Evolutionary conservation across 176 grass and related monocot species (phyloP).

Genomic region (Echinochloa phyllopogon): DNA sequence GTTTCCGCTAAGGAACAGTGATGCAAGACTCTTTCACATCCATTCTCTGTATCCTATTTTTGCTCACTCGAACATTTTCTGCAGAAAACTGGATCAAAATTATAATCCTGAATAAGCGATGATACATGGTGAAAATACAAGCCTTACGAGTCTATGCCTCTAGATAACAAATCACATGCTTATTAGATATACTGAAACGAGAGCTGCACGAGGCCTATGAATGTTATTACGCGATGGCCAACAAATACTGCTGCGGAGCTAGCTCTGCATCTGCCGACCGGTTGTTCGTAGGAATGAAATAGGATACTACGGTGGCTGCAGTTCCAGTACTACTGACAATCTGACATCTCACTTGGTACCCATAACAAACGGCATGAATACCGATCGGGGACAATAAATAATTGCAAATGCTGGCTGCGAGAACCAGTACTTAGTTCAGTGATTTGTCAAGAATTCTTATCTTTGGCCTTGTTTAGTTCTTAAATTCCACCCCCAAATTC

Average conservation of each 20-base stretch:
- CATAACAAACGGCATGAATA: conserved; percentile 29
- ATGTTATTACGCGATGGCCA: neutral
- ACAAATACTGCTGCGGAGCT: neutral
- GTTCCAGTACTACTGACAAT: neutral
- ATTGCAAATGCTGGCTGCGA: neutral
- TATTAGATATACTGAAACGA: too few species aligned
- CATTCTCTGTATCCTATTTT: neutral
- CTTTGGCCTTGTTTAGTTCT: too few species aligned
- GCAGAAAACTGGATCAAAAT: neutral
- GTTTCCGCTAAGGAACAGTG: neutral
- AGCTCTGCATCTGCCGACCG: neutral
- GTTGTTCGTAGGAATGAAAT: neutral
- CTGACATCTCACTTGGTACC: neutral
- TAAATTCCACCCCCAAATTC: too few species aligned
- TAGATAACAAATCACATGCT: too few species aligned
- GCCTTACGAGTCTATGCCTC: neutral
- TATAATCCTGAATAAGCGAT: neutral
- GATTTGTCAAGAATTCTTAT: neutral
- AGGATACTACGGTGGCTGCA: neutral
- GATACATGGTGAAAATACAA: neutral
- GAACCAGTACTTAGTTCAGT: neutral
- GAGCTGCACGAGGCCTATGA: too few species aligned
- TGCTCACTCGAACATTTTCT: neutral
- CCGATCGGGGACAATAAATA: conserved; percentile 20
- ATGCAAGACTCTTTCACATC: neutral